Percentiles rank a stretch among this genome's conserved stretches.
These are phyloP conservation scores for Crithidia fasciculata DNA, from an alignment of 208 protist species.

Conservation along the genomic window DNA sequence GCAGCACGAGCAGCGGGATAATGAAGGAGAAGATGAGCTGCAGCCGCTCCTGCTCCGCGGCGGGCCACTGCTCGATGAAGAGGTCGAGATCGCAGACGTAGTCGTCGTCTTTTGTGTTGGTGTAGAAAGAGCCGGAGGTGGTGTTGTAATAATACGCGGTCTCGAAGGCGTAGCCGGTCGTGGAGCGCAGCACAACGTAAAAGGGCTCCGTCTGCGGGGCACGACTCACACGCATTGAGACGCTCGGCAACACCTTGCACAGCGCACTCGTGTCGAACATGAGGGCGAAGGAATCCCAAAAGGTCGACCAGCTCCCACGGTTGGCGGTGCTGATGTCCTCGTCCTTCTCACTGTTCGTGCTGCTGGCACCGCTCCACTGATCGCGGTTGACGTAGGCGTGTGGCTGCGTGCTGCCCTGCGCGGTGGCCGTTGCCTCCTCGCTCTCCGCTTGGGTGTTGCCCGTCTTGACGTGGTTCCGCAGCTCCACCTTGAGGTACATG, in stretches of 20 bases:
- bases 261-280: conserved; percentile 71
- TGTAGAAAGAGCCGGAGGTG: conserved; percentile 4
- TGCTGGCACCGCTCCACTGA: background rate
- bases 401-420: conserved; percentile 8
- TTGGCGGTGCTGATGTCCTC: conserved; percentile 1
- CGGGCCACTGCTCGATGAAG: conserved; percentile 42
- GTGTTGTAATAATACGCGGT: conserved; percentile 17
- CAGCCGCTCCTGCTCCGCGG: conserved; percentile 11
- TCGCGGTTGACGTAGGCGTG: conserved; percentile 1
- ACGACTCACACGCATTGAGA: conserved; percentile 52
- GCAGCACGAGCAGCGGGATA: conserved; percentile 55
- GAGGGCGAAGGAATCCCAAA: conserved; percentile 63
- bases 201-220: conserved; percentile 26
- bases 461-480: conserved; percentile 23
- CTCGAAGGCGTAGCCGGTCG: conserved; percentile 5
- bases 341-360: background rate
- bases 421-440: background rate
- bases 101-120: conserved; percentile 7
- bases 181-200: conserved; percentile 47
- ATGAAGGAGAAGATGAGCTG: conserved; percentile 58
- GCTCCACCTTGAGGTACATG: conserved; percentile 45
- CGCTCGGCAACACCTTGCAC: conserved; percentile 59
- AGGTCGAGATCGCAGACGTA: conserved; percentile 47
- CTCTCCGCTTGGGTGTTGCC: background rate
- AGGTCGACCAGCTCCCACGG: conserved; percentile 19